Conservation (phyloP, 2,329 filamentous ascomycete genomes). For the Cytospora mali region DNA sequence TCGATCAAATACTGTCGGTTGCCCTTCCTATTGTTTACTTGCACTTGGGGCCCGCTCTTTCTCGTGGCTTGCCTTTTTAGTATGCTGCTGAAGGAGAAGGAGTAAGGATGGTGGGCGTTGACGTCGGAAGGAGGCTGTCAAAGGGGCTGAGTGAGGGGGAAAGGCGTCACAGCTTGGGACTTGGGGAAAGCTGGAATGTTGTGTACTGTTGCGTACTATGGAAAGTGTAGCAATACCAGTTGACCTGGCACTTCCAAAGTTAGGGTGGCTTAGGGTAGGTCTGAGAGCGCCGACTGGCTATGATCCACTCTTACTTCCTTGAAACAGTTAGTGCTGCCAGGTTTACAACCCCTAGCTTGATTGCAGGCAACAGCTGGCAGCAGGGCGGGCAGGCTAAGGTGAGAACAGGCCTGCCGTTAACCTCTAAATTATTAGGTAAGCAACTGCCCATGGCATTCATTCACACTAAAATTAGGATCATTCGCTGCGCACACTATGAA, state of each 20-base stretch:
- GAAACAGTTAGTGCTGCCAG: background rate
- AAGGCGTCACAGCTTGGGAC: conserved; percentile 17
- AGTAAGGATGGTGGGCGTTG: conserved; percentile 12
- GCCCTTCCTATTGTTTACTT: conserved; percentile 17
- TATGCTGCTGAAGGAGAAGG: conserved; percentile 12
- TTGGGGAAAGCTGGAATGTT: background rate
- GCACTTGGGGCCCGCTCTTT: conserved; percentile 8
- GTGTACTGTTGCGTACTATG: background rate
- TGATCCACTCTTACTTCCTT: background rate
- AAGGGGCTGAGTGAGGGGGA: conserved; percentile 25
- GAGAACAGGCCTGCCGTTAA: background rate
- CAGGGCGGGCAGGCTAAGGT: background rate
- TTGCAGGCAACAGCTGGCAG: background rate
- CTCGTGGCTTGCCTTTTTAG: conserved; percentile 4
- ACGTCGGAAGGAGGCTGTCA: conserved; percentile 4
- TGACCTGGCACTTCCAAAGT: background rate
- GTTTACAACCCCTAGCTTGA: background rate
- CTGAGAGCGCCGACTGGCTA: background rate
- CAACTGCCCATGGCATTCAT: background rate
- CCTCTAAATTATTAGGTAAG: background rate
- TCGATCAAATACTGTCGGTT: conserved; percentile 7
- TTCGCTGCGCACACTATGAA: background rate
- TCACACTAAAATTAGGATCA: background rate
- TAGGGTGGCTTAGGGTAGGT: background rate
- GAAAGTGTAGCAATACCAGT: background rate